phyloP scores from a whole-genome alignment of 2,329 filamentous ascomycete species.

The Clonostachys sp. region DNA sequence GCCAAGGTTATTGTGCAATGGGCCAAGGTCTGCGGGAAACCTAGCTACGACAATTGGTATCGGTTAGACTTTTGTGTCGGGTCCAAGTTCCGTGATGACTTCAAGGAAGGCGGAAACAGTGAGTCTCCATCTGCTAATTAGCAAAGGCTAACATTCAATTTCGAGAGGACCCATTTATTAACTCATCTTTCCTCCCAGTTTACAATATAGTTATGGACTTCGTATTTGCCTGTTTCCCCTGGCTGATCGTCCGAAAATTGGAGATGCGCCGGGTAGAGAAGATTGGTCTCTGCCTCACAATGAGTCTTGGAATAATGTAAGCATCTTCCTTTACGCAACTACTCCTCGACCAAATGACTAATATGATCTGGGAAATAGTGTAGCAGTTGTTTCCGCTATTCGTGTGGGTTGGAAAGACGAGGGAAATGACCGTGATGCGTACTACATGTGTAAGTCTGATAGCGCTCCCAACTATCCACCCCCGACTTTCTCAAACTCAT shows the following conservation, averaged over 20 bases:
- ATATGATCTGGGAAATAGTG: conserved; percentile 10
- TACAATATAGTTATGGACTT: conserved; percentile 52
- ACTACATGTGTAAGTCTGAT: conserved; percentile 34
- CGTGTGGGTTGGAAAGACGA: conserved; percentile 43
- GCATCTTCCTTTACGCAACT: conserved; percentile 2
- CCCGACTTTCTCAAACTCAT: no score
- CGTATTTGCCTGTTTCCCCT: conserved; percentile 42
- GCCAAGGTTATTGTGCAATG: conserved; percentile 42
- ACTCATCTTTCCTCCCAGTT: conserved; percentile 18
- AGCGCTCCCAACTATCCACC: not conserved
- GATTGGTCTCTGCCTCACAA: conserved; percentile 40
- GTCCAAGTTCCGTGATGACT: conserved; percentile 27
- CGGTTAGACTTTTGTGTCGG: conserved; percentile 38
- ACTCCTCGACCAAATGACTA: no score
- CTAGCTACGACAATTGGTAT: conserved; percentile 39
- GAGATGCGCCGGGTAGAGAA: conserved; percentile 44
- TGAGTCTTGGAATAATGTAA: conserved; percentile 44
- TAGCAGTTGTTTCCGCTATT: conserved; percentile 41
- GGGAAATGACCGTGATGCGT: conserved; percentile 36
- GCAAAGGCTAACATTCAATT: not conserved
- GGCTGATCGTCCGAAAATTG: conserved; percentile 40
- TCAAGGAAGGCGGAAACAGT: conserved; percentile 48
- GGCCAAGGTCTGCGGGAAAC: conserved; percentile 36
- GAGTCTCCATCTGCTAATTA: conserved; percentile 7
- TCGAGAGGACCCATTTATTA: not conserved